Conservation (phyloP, 2,329 filamentous ascomycete species). For the Graphilbum fragrans region DNA sequence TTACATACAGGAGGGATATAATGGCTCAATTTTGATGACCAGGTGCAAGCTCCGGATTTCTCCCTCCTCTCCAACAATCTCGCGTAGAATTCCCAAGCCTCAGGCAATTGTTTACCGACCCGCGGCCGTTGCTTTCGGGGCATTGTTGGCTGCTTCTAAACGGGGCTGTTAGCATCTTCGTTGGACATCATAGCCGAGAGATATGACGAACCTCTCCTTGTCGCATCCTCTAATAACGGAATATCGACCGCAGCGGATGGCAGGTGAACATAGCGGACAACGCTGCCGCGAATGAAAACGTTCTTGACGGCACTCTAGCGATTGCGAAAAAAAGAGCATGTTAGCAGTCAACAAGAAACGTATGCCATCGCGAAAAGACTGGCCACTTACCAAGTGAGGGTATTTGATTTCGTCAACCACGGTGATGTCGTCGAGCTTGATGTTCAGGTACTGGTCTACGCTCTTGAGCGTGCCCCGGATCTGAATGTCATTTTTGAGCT, state of each 20-base stretch:
- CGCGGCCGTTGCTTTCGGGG: constrained; percentile 31
- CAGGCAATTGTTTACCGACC: constrained; percentile 4
- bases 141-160: constrained; percentile 44
- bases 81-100: too few relatives aligned
- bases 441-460: constrained; percentile 97
- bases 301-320: constrained; percentile 69
- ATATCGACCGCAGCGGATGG: constrained; percentile 75
- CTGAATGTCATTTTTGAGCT: constrained; percentile 98
- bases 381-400: constrained; percentile 76
- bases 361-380: too few relatives aligned
- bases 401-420: constrained; percentile 92
- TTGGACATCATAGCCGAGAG: too few relatives aligned
- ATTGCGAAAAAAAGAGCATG: background rate
- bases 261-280: constrained; percentile 85
- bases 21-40: too few relatives aligned
- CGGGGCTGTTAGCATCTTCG: background rate
- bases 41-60: too few relatives aligned
- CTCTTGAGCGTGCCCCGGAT: constrained; percentile 93
- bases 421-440: constrained; percentile 91
- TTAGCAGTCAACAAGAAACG: too few relatives aligned
- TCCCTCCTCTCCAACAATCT: too few relatives aligned
- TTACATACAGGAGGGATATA: too few relatives aligned
- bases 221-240: constrained; percentile 80
- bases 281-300: constrained; percentile 87
- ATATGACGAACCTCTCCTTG: constrained; percentile 53